Base-by-base conservation (phyloP, 441 rosid genomes). In the Raphanus hybrid region DNA sequence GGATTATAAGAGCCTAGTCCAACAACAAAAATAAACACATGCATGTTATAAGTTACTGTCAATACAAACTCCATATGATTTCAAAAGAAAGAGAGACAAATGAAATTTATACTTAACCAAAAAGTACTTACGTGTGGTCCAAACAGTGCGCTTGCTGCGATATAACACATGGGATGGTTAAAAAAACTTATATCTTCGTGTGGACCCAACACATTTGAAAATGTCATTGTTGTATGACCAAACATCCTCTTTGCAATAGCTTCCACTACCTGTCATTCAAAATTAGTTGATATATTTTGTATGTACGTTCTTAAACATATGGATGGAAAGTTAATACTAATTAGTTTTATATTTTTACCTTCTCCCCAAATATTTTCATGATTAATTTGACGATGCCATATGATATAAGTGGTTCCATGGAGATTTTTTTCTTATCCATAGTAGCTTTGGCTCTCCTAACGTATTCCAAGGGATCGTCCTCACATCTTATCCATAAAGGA, bases 381-480 rank as follows among this genome's bases (percentile, higher is more conserved):
- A 39, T 57, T 6, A 45, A 34, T 66, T 71, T 78, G 3, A 15
- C 16, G 20, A 78, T 6, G 1, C 68, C 76, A 10, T 78, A 78
- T 5, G 61, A 66, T 0, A 65, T 3, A 12, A 86, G 8, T 29
- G 92, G 76, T 82, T 86, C 93, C 1, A 86, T 67, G 3, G 98
- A 94, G 8, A 12, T 77, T 81, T 90, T 94, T 72, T 91, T 92
- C 43, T 84, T 74, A 81, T 87, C 91, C 48, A 81, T 82, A 0
- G 69, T 84, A 27, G 90, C 77, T 83, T 87, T 94, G 15, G 96
- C 95, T 70, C 62, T 45, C 16, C 85, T 85, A 59, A 88, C 37
- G 26, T 89, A 81, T 37, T 87, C 85, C 59, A 94, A 71, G 0
- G 97, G 94, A 62, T 90, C 88, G 1, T 83, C 67, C 64, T 83